Percentiles rank a stretch among this genome's conserved stretches.
These are phyloP conservation scores for Houttuynia cordata DNA, from an alignment of 164 flowering plant species.

Conservation along the genomic window DNA sequence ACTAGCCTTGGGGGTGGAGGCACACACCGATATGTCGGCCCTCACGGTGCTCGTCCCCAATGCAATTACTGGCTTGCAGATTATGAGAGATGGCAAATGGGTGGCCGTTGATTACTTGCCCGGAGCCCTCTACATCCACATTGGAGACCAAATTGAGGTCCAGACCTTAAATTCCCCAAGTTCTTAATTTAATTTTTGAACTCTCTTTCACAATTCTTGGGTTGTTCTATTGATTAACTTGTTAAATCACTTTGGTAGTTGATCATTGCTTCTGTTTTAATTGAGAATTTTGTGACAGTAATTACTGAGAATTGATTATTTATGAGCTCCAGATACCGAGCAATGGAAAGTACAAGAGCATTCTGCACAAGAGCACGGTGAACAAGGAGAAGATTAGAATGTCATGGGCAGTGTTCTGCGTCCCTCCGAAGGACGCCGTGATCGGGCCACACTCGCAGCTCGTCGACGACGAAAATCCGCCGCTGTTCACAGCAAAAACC, in stretches of 20 bases:
- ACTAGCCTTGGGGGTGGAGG: conserved; percentile 35
- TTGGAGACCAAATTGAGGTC: conserved; percentile 51
- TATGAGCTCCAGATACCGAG: background rate
- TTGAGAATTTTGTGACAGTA: too few relatives aligned
- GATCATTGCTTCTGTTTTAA: background rate
- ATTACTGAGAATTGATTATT: too few relatives aligned
- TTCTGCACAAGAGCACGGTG: background rate
- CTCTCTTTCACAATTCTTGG: too few relatives aligned
- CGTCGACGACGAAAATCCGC: background rate
- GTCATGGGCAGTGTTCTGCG: background rate
- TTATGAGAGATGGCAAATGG: conserved; percentile 34
- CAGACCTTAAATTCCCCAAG: background rate
- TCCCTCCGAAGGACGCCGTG: background rate
- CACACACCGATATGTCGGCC: conserved; percentile 43
- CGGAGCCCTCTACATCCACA: conserved; percentile 27
- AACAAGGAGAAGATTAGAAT: background rate
- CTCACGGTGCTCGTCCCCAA: conserved; percentile 34
- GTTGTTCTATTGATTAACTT: background rate
- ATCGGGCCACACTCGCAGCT: background rate
- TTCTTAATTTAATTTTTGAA: background rate
- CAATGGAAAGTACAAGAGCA: conserved; percentile 3
- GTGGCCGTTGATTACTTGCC: conserved; percentile 26
- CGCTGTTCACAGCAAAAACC: background rate
- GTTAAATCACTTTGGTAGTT: background rate
- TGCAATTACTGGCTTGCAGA: conserved; percentile 40